Base-by-base conservation (phyloP, 495 filamentous ascomycete species). In the Arthonia radiata region DNA sequence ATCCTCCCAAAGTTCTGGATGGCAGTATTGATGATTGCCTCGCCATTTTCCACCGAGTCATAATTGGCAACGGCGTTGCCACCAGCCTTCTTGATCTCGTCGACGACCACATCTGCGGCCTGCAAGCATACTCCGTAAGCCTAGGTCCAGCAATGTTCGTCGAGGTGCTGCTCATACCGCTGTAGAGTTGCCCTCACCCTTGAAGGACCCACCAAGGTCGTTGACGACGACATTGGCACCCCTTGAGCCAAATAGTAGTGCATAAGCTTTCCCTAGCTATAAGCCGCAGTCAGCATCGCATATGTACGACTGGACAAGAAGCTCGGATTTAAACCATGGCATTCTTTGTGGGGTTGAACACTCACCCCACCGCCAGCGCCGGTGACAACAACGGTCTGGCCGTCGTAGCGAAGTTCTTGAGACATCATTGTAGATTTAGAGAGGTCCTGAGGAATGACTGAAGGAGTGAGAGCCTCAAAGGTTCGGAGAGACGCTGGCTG, bases 51-150 rank as follows among this genome's bases (percentile, higher is more conserved):
- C 40, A 97, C 86, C 49, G 72, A 82, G 67, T 94, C 72, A 58
- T 97, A 97, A 62, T 91, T 94, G 46, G 89, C 80, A 17, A 91
- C 81, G 29, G 86, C 89, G 57, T 92, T 90, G 47, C 86, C 89
- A 44, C 86, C 89, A 24, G 71, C 71, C 42, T 73, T 63, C 48
- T 64, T 68, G 56, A 97, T 97, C 54, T 94, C 80, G 36, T 91
- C 59, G 45, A 97, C 86, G 13, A 97, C 86, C 26, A 77, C 64
- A 64, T 97, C 86, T 36, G 86, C 86, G 33, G 83, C 79, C 79
- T 90, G 33, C 11, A 34, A 48, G 23, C 17, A n/a, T 5, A 1
- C 13, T 19, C 22, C 22, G 32, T 4, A 13, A 19, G 18, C 31
- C 6, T 11, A 3, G 18, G 23, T 9, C 19, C 15, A 2, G 17